phyloP scores from a whole-genome alignment of 805 yeast genomes.

The Ogataea pini region DNA sequence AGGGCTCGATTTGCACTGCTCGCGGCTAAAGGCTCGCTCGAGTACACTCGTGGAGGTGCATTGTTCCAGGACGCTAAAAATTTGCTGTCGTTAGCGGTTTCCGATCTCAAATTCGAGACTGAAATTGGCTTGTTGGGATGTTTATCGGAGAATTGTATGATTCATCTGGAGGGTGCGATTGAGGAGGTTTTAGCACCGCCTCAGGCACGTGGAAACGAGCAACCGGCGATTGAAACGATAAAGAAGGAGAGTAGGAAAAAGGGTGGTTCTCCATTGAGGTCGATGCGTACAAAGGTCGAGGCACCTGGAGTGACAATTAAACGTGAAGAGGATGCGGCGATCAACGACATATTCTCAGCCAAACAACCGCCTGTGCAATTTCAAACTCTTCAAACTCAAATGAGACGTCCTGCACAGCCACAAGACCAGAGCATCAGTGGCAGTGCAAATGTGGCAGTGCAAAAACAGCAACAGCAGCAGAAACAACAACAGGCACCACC shows the following conservation, averaged over 20 bases:
- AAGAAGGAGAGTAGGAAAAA: constrained; percentile 26
- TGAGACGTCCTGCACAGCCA: constrained; percentile 20
- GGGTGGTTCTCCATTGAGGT: constrained; percentile 26
- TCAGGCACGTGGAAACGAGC: constrained; percentile 28
- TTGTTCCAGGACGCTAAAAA: constrained; percentile 68
- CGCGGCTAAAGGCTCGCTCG: constrained; percentile 76
- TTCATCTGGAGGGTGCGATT: constrained; percentile 57
- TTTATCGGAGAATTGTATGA: constrained; percentile 56
- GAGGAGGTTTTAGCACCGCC: constrained; percentile 61
- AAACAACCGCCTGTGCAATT: constrained; percentile 12
- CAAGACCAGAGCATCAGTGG: background rate
- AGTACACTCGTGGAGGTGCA: constrained; percentile 82
- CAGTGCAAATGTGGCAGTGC: background rate
- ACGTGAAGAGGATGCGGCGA: constrained; percentile 29
- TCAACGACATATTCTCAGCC: constrained; percentile 36
- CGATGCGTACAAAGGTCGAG: constrained; percentile 10
- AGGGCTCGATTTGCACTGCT: constrained; percentile 62
- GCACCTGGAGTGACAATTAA: constrained; percentile 9
- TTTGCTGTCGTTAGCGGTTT: constrained; percentile 51
- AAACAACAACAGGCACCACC: constrained; percentile 10
- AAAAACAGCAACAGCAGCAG: constrained; percentile 11
- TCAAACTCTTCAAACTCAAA: constrained; percentile 27
- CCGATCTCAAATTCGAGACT: constrained; percentile 53
- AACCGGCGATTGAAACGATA: constrained; percentile 13
- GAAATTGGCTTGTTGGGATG: constrained; percentile 59